Base-by-base conservation (phyloP, 768 basidiomycete genomes). In the Mycena kentingensis region DNA sequence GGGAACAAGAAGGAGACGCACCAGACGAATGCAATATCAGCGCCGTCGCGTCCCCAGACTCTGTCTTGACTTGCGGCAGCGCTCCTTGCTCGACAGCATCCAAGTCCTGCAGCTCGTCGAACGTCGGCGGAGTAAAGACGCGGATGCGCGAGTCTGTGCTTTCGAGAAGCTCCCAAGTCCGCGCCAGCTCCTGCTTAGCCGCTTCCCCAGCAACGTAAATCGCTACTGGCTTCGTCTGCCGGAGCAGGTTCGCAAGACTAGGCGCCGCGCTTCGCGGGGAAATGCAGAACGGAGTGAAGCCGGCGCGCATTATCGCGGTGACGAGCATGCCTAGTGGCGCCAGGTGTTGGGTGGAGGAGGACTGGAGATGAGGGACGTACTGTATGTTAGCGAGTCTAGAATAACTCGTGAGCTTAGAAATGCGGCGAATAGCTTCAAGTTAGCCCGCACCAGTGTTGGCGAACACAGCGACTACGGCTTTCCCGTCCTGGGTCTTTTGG, bases 181-280 rank as follows among this genome's bases (percentile, higher is more conserved):
- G 37, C 13, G 12, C 51, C 8, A 1, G 37, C 39, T 3, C 16
- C 5, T 27, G 26, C n/a, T 35, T 29, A 16, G 11, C 16, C 12
- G 34, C 8, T 28, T 16, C 48, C 46, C 2, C 31, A 5, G 18
- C 49, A 56, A 56, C 31, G 22, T 56, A 56, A 3, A 51, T 46
- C 7, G 28, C 49, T 3, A 27, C 50, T 3, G 49, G 3, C 2
- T 21, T 15, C 11, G 58, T 64, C 38, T 58, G 41, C 10, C 37
- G 19, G 2, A 72, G 45, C 2, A 74, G 57, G 42, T 72, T 64
- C 6, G 62, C 65, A 7, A 73, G 53, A 0, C 68, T 67, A 10
- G 58, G 39, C 0, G 64, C 56, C 1, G 74, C 70, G 55, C 73
- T 73, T 2, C 70, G 61, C 1, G 66, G 60, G 1, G 73, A 73